Evolutionary conservation across 345 rosid genomes (phyloP).

Genomic region (Passiflora organensis): DNA sequence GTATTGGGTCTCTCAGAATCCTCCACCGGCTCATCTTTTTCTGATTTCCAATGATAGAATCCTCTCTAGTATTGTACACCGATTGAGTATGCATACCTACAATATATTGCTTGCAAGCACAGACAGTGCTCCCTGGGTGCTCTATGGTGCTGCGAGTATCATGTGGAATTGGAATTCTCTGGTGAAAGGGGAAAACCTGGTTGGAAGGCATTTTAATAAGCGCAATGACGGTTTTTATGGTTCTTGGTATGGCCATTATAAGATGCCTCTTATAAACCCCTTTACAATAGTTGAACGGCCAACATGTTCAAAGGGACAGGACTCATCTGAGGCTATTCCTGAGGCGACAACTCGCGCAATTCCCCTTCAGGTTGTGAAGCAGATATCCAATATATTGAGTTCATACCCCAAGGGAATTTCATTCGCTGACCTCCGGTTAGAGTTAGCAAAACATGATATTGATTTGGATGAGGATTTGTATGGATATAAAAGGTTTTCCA

Average conservation of each 20-base stretch:
- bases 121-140: conserved; percentile 41
- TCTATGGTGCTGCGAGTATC: conserved; percentile 86
- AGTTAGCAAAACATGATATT: conserved; percentile 40
- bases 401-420: conserved; percentile 49
- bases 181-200: conserved; percentile 39
- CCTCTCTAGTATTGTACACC: conserved; percentile 60
- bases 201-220: conserved; percentile 63
- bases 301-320: conserved; percentile 23
- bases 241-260: conserved; percentile 91
- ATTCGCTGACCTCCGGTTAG: conserved; percentile 43
- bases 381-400: conserved; percentile 44
- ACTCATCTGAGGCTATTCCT: conserved; percentile 25
- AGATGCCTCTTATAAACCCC: conserved; percentile 60
- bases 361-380: conserved; percentile 44
- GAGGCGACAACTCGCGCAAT: conserved; percentile 30
- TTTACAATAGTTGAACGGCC: conserved; percentile 36
- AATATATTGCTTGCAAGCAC: conserved; percentile 72
- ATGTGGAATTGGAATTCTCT: conserved; percentile 81
- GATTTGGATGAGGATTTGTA: conserved; percentile 46
- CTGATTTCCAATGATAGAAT: conserved; percentile 68
- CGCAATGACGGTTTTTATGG: conserved; percentile 89
- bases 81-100: conserved; percentile 79
- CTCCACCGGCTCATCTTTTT: conserved; percentile 92
- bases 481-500: conserved; percentile 54
- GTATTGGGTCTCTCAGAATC: conserved; percentile 80